Base-by-base conservation (phyloP, 441 rosid genomes). In the Adansonia grandidieri region DNA sequence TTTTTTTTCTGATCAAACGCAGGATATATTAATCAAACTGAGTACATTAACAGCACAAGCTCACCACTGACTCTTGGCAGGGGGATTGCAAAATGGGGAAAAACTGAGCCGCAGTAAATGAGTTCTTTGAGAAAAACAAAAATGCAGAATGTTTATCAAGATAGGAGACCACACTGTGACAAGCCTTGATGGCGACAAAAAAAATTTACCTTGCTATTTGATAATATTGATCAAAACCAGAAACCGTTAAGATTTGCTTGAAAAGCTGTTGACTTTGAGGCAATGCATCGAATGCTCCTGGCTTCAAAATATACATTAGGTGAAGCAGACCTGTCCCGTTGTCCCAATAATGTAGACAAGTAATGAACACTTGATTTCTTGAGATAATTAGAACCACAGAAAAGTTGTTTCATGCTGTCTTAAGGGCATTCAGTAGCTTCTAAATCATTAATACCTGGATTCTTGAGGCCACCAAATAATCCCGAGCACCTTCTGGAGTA, bases 401-500 rank as follows among this genome's bases (percentile, higher is more conserved):
- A 51, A 20, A 53, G 17, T 4, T 51, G 40, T 37, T 71, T 37
- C 60, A 72, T n/a, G 69, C n/a, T 13, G 58, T 61, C 20, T 13
- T 32, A 69, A 14, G 51, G 54, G 28, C 56, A 75, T 71, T 42
- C 22, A 76, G 13, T 32, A 42, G 54, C 42, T 6, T 24, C 56
- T 56, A 54, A 10, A 56, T 77, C 82, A 84, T 74, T 72, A 78
- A 79, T 90, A 94, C 99, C 98, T 94, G 98, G 92, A 94, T 84
- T 90, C 98, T 93, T 32, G 98, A 93, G 76, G 99, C 98, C 19
- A 96, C 99, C 84, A 96, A 85, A 86, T 91, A 96, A 87, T 96
- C 98, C 56, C 97, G 89, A 28, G 99, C 99, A 69, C 98, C 99
- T 89, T 94, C 98, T 69, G 99, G 99, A 84, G 99, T 96, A 54